phyloP scores from a whole-genome alignment of 2,329 filamentous ascomycete genomes.

The Phyllosticta citrichinensis region DNA sequence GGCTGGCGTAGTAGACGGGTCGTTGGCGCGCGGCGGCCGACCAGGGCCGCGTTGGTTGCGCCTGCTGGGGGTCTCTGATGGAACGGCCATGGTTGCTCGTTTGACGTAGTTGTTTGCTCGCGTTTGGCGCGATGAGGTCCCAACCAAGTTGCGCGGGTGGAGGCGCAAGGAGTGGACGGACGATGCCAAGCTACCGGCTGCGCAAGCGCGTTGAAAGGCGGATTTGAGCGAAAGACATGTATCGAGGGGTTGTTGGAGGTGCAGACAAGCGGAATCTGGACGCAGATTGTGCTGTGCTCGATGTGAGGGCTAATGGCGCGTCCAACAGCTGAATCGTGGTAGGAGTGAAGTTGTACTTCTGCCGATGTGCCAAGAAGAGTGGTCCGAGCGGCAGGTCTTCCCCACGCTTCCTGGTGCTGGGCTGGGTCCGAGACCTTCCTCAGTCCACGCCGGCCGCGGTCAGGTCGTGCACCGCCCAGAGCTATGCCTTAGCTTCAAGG shows the following conservation, averaged over 20 bases:
- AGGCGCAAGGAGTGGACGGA: conserved; percentile 10
- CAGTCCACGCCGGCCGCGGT: not conserved
- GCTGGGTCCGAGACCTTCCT: not conserved
- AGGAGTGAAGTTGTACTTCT: conserved; percentile 1
- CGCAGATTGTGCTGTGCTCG: conserved; percentile 1
- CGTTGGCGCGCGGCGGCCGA: conserved; percentile 4
- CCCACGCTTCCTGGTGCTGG: not conserved
- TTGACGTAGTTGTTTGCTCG: not conserved
- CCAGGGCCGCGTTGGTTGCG: conserved; percentile 9
- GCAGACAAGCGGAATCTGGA: not conserved
- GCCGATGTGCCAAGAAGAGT: not conserved
- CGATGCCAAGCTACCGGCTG: conserved; percentile 11
- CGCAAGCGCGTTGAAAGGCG: conserved; percentile 9
- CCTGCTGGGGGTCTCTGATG: conserved; percentile 7
- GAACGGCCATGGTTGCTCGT: conserved; percentile 6
- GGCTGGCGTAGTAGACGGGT: conserved; percentile 9
- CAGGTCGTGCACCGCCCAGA: conserved; percentile 6
- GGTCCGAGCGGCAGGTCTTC: conserved; percentile 2
- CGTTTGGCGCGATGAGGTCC: conserved; percentile 5
- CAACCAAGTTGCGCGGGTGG: conserved; percentile 8
- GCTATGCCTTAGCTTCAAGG: not conserved
- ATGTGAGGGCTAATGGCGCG: conserved; percentile 6
- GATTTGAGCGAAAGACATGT: conserved; percentile 7
- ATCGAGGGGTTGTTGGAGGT: not conserved
- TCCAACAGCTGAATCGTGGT: conserved; percentile 1